Percentiles rank a stretch among this genome's conserved stretches.
Evolutionary conservation across 179 eudicot species (phyloP).

Genomic region (Sideroxylon spinosum): DNA sequence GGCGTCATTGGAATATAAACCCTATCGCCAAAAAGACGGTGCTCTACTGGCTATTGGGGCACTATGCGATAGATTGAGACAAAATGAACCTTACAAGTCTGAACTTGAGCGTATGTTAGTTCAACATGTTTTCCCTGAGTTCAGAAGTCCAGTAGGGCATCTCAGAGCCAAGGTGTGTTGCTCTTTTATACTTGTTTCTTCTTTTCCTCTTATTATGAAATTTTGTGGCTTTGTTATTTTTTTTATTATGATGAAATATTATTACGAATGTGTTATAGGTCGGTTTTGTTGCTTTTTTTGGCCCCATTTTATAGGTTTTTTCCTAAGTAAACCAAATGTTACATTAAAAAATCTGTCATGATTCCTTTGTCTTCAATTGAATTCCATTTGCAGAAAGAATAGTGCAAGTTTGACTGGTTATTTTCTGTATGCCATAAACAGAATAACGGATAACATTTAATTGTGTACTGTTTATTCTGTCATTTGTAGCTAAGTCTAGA

Average conservation of each 20-base stretch:
- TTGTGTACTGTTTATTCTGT: neutral
- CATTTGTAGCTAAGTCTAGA: neutral
- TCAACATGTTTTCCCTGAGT: slow-evolving; percentile 94
- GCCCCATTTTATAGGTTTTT: neutral
- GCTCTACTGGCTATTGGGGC: slow-evolving; percentile 99
- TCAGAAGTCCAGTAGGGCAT: slow-evolving; percentile 90
- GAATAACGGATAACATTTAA: neutral
- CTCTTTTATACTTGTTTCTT: slow-evolving; percentile 3
- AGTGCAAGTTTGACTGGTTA: neutral
- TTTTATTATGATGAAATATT: neutral
- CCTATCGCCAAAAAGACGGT: slow-evolving; percentile 92
- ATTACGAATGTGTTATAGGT: neutral
- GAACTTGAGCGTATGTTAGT: slow-evolving; percentile 94
- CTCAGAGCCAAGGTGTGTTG: slow-evolving; percentile 85
- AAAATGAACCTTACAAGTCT: slow-evolving; percentile 84
- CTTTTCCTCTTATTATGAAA: slow-evolving; percentile 6
- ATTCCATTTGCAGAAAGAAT: neutral
- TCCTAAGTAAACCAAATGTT: slow-evolving; percentile 4
- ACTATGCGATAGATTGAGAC: slow-evolving; percentile 88
- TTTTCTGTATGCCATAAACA: neutral
- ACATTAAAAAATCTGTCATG: neutral
- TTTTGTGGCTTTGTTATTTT: slow-evolving; percentile 1
- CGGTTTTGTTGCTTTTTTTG: neutral
- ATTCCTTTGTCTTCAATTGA: neutral
- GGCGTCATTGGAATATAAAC: slow-evolving; percentile 60